phyloP scores from a whole-genome alignment of 2,329 filamentous ascomycete genomes.

The Nannizziopsis arthrosporioides region DNA sequence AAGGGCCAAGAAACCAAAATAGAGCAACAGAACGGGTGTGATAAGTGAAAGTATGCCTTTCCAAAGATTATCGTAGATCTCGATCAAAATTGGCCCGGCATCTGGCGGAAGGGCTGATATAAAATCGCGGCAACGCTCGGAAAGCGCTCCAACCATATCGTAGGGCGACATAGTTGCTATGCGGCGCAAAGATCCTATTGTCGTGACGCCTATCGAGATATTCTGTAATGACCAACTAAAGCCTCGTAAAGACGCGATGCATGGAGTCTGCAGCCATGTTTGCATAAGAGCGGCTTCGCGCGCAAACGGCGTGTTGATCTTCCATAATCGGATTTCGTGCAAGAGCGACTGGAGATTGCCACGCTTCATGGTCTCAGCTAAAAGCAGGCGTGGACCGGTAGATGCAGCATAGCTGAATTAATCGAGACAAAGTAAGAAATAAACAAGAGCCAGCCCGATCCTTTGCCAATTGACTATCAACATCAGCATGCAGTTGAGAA shows the following conservation, averaged over 20 bases:
- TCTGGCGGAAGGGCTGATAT: conserved; percentile 9
- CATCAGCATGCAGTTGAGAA: too few species aligned
- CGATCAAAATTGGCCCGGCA: conserved; percentile 7
- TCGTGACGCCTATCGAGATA: not conserved
- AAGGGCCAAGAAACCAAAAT: conserved; percentile 14
- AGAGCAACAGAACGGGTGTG: conserved; percentile 15
- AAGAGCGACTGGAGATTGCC: not conserved
- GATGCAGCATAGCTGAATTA: too few species aligned
- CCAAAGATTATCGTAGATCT: conserved; percentile 9
- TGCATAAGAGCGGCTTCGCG: not conserved
- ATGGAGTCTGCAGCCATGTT: not conserved
- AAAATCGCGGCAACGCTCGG: not conserved
- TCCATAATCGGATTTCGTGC: not conserved
- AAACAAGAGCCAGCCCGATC: too few species aligned
- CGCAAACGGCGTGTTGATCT: not conserved
- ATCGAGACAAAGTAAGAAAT: too few species aligned
- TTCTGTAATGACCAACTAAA: too few species aligned
- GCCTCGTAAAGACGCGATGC: not conserved
- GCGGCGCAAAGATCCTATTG: not conserved
- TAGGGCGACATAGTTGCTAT: not conserved
- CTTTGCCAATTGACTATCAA: too few species aligned
- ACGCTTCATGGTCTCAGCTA: too few species aligned
- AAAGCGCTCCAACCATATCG: not conserved
- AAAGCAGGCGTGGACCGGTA: too few species aligned
- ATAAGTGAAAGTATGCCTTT: conserved; percentile 12